Evolutionary conservation across 257 asterid species (phyloP).

Genomic region (Ehretia macrophylla): DNA sequence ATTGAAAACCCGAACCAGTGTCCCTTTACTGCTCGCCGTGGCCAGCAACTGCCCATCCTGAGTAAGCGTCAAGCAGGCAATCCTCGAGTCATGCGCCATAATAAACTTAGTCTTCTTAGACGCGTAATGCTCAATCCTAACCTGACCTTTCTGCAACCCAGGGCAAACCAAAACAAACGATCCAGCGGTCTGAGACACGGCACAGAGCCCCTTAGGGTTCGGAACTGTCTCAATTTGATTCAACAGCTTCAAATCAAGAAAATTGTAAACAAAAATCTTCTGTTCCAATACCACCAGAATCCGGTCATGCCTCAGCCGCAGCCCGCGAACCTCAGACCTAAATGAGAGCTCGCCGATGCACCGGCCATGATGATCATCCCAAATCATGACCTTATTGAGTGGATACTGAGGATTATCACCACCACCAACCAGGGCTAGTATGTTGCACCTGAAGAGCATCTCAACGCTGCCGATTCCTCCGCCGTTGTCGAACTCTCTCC

Average conservation of each 20-base stretch:
- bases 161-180: conserved; percentile 77
- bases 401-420: conserved; percentile 83
- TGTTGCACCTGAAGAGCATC: conserved; percentile 93
- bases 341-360: conserved; percentile 85
- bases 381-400: conserved; percentile 83
- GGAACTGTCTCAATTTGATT: conserved; percentile 90
- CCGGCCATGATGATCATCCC: conserved; percentile 88
- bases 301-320: conserved; percentile 64
- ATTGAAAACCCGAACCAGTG: conserved; percentile 69
- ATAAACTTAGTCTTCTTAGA: conserved; percentile 73
- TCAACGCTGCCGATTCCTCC: conserved; percentile 85
- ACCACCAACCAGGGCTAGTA: conserved; percentile 82
- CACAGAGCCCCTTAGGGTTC: conserved; percentile 94
- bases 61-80: conserved; percentile 69
- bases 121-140: conserved; percentile 80
- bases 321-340: conserved; percentile 83
- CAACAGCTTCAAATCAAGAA: conserved; percentile 76
- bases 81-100: conserved; percentile 79
- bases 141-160: conserved; percentile 87
- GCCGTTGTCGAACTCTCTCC: conserved; percentile 65
- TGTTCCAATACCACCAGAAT: conserved; percentile 75
- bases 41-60: conserved; percentile 84
- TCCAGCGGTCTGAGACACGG: conserved; percentile 69
- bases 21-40: conserved; percentile 87
- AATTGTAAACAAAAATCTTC: conserved; percentile 86